Evolutionary conservation across 371 early-diverging fungal genomes (phyloP).

Genomic region (Choanephora cucurbitarum): DNA sequence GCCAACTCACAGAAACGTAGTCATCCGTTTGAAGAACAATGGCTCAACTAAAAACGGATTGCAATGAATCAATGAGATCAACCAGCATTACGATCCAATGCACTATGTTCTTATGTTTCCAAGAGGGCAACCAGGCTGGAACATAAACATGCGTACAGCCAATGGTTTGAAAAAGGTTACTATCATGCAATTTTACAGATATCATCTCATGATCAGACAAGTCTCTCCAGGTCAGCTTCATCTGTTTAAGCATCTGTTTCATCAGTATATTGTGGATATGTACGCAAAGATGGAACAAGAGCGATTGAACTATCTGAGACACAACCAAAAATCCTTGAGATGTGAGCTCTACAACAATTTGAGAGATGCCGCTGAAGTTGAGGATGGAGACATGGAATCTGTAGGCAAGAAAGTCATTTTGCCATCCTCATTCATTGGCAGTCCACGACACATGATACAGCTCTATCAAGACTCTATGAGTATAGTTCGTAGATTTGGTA

Average conservation of each 20-base stretch:
- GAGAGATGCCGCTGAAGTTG: background rate
- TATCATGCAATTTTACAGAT: background rate
- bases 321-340: conserved; percentile 1
- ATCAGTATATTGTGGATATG: conserved; percentile 12
- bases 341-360: background rate
- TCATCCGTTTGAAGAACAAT: background rate
- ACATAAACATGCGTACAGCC: background rate
- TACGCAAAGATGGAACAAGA: conserved; percentile 5
- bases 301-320: background rate
- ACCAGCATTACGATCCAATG: background rate
- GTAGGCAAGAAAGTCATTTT: conserved; percentile 20
- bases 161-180: background rate
- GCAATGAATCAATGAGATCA: background rate
- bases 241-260: background rate
- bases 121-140: background rate
- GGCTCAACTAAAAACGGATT: background rate
- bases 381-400: conserved; percentile 8
- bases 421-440: conserved; percentile 29
- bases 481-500: conserved; percentile 26
- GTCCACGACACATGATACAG: conserved; percentile 26
- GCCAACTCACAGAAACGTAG: background rate
- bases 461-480: conserved; percentile 34
- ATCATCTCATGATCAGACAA: background rate
- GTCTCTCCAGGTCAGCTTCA: background rate
- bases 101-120: conserved; percentile 2